Conservation (phyloP, 2,329 filamentous ascomycete species). For the Penicillium sp. region DNA sequence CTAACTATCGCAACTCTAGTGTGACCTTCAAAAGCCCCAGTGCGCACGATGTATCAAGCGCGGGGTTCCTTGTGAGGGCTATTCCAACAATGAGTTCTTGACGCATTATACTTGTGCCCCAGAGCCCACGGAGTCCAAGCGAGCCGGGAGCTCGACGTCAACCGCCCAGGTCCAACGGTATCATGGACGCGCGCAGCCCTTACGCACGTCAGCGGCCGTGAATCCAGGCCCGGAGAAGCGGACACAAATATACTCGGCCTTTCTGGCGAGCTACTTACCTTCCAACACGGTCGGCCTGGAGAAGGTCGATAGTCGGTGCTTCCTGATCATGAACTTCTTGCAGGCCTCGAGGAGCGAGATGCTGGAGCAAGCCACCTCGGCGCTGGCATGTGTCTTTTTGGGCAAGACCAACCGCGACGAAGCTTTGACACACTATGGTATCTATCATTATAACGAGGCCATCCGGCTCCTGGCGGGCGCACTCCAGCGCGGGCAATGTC, state of each 20-base stretch:
- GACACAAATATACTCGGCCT: too few relatives aligned
- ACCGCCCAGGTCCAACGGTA: too few relatives aligned
- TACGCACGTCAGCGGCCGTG: too few relatives aligned
- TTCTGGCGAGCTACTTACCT: too few relatives aligned
- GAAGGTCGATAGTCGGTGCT: constrained; percentile 1
- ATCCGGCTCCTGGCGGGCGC: neutral
- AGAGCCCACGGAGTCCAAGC: too few relatives aligned
- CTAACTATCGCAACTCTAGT: too few relatives aligned
- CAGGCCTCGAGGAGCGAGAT: neutral
- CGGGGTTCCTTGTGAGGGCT: neutral
- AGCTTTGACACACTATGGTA: constrained; percentile 2
- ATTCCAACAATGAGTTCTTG: neutral
- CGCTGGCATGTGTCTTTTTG: constrained; percentile 4
- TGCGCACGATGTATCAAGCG: constrained; percentile 1
- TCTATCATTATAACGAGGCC: constrained; percentile 2
- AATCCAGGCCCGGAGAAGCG: too few relatives aligned
- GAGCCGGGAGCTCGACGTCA: too few relatives aligned
- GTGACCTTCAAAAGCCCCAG: neutral
- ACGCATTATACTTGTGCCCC: neutral
- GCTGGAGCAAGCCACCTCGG: constrained; percentile 6
- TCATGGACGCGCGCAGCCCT: too few relatives aligned
- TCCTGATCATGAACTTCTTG: constrained; percentile 2
- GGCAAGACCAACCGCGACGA: constrained; percentile 2
- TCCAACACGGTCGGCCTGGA: too few relatives aligned
- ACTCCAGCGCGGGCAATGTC: constrained; percentile 2